These are phyloP conservation scores for Larix kaempferi DNA, from an alignment of 75 land plant species.

Conservation along the genomic window DNA sequence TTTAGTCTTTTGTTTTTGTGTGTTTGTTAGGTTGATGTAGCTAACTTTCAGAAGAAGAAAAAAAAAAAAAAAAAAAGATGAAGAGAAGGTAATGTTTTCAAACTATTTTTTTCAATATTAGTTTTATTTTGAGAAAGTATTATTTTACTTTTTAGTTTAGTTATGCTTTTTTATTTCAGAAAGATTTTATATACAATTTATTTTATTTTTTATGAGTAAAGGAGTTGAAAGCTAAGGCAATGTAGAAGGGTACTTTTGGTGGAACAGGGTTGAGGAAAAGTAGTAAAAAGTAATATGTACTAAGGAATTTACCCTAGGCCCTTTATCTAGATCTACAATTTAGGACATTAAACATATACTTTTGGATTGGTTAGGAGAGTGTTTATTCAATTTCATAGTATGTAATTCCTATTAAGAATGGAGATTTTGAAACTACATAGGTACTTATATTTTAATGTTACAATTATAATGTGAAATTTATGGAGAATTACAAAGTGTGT, in stretches of 20 bases:
- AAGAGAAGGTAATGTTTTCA: conserved; percentile 66
- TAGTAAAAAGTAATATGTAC: conserved; percentile 77
- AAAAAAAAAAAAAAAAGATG: conserved; percentile 95
- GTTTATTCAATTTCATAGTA: not conserved
- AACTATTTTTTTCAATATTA: not conserved
- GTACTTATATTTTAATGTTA: no score
- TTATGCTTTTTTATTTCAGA: not conserved
- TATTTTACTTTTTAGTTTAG: not conserved
- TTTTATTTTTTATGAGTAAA: conserved; percentile 18
- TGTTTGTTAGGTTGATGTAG: conserved; percentile 54
- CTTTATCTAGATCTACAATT: no score
- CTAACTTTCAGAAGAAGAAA: conserved; percentile 73
- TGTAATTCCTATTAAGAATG: not conserved
- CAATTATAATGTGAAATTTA: no score
- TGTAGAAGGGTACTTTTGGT: conserved; percentile 78
- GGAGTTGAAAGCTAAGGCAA: conserved; percentile 79
- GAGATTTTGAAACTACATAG: not conserved
- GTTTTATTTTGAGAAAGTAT: not conserved
- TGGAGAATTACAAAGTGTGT: no score
- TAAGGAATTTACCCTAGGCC: no score
- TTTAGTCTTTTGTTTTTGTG: not conserved
- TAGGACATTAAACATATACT: not conserved
- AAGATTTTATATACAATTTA: not conserved
- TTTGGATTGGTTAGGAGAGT: not conserved
- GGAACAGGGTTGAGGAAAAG: conserved; percentile 90